Conservation (phyloP, 371 early-diverging fungal species). For the Rhizopus microsporus region DNA sequence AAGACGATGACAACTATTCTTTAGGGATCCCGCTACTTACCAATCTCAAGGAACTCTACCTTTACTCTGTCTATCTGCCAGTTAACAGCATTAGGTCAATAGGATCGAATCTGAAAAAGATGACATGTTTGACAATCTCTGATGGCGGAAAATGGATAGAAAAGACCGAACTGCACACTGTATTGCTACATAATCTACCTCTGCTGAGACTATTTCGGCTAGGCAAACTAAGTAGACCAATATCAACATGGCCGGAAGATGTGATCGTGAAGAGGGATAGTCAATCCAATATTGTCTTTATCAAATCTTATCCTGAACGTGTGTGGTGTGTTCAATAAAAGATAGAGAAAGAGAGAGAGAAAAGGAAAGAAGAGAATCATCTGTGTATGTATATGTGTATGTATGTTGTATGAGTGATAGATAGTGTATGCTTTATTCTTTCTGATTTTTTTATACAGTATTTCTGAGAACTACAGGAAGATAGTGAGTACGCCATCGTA, state of each 20-base stretch:
- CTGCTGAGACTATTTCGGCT: neutral
- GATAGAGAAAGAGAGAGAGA: neutral
- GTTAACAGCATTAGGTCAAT: neutral
- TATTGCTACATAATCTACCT: neutral
- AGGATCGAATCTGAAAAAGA: neutral
- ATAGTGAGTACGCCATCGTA: neutral
- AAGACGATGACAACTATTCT: neutral
- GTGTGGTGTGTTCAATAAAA: constrained; percentile 4
- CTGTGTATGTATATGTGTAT: neutral
- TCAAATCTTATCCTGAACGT: neutral
- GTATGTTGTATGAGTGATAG: neutral
- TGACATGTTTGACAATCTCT: neutral
- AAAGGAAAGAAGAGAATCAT: neutral
- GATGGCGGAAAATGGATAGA: neutral
- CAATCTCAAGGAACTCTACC: constrained; percentile 3
- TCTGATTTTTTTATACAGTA: constrained; percentile 32
- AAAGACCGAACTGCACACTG: neutral
- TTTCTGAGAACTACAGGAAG: constrained; percentile 35
- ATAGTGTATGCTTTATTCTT: constrained; percentile 10
- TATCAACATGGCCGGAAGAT: neutral
- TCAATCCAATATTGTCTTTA: neutral
- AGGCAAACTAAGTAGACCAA: neutral
- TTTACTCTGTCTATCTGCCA: constrained; percentile 8
- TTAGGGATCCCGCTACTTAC: neutral
- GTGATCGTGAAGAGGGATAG: neutral